Evolutionary conservation across 2,329 filamentous ascomycete species (phyloP).

Genomic region (Aspergillus luchuensis): DNA sequence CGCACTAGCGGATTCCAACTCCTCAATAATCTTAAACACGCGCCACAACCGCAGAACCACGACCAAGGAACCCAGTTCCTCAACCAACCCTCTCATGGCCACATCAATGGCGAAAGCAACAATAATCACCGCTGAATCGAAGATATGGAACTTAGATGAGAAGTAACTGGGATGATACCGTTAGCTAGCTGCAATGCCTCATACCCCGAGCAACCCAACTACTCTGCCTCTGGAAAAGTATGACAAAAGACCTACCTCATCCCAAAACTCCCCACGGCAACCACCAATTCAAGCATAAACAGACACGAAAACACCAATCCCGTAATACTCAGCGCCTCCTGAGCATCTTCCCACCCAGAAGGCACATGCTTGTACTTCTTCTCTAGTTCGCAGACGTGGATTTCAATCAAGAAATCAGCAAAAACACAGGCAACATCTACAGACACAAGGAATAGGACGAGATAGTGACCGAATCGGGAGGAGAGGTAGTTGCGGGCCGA

Average conservation of each 20-base stretch:
- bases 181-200: not conserved
- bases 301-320: not conserved
- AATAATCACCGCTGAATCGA: not conserved
- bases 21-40: slow-evolving; percentile 70
- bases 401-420: not conserved
- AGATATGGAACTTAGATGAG: not conserved
- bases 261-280: not conserved
- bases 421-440: not conserved
- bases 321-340: not conserved
- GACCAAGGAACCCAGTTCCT: slow-evolving; percentile 55
- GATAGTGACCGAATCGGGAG: not conserved
- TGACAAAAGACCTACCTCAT: not conserved
- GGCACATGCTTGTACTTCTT: not conserved
- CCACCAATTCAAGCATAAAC: not conserved
- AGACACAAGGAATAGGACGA: not conserved
- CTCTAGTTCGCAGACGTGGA: not conserved
- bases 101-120: not conserved
- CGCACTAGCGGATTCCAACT: slow-evolving; percentile 63
- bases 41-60: slow-evolving; percentile 68
- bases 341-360: not conserved
- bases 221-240: not conserved
- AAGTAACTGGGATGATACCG: not conserved
- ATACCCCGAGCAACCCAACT: no score
- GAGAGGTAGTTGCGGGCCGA: not conserved
- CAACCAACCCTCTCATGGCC: not conserved